phyloP scores from a whole-genome alignment of 352 stramenopile genomes.

The Globisporangium barbulae region DNA sequence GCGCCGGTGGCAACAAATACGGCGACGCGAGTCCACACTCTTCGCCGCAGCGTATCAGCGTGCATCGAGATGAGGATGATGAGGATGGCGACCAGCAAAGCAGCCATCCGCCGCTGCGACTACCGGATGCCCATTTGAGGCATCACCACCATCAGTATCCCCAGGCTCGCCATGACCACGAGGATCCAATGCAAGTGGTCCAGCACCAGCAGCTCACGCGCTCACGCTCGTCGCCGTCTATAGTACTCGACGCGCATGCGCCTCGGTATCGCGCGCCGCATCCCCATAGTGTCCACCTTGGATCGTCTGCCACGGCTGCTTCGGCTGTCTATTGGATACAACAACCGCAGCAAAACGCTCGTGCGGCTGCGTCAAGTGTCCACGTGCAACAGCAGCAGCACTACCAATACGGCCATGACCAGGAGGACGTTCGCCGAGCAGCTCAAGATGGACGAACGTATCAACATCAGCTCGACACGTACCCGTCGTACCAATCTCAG shows the following conservation, averaged over 20 bases:
- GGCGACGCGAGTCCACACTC: neutral
- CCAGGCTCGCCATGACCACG: neutral
- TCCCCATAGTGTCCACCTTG: neutral
- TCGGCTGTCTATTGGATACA: neutral
- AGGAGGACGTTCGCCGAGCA: neutral
- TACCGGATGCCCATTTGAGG: neutral
- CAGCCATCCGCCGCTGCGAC: neutral
- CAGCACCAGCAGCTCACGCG: neutral
- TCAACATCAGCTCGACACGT: neutral
- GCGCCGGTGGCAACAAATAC: neutral
- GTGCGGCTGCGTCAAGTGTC: neutral
- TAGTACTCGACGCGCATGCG: neutral
- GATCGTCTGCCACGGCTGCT: conserved; percentile 9
- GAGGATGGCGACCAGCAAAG: conserved; percentile 1
- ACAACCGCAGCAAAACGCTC: neutral
- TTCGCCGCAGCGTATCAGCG: neutral
- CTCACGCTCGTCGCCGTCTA: neutral
- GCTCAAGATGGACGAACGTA: neutral
- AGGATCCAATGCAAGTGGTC: neutral
- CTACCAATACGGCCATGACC: neutral
- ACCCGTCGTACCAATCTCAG: neutral
- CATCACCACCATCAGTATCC: neutral
- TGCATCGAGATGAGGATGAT: neutral
- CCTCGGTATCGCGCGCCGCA: neutral
- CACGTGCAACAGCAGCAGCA: conserved; percentile 2